Conservation (phyloP, 768 basidiomycete species). For the Chalciporus sphaerocephalus region DNA sequence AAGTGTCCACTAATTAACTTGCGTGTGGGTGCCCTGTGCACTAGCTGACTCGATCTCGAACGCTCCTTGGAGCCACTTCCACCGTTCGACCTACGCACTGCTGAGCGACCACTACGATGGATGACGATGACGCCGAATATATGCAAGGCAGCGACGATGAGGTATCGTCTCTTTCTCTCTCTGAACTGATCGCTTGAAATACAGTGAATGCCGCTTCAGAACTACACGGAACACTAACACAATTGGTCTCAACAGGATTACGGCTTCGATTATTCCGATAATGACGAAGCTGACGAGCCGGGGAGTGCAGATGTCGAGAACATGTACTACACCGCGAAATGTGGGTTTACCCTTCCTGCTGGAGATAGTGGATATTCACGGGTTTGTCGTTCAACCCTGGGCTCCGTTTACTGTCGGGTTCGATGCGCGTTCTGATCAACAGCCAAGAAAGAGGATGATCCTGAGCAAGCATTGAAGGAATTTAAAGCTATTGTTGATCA, state of each 20-base stretch:
- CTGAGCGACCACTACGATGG: slow-evolving; percentile 46
- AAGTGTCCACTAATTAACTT: no score
- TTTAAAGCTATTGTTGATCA: slow-evolving; percentile 85
- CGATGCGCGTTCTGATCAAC: not conserved
- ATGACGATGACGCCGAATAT: slow-evolving; percentile 92
- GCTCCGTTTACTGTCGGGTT: not conserved
- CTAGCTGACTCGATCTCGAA: not conserved
- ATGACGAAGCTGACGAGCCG: slow-evolving; percentile 74
- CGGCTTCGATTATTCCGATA: slow-evolving; percentile 94
- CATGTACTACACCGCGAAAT: slow-evolving; percentile 96
- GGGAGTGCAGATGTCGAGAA: slow-evolving; percentile 92
- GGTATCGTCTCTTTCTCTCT: slow-evolving; percentile 39
- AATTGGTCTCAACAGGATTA: slow-evolving; percentile 59
- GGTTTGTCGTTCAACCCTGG: not conserved
- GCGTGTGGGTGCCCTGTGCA: not conserved
- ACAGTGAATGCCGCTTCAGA: slow-evolving; percentile 2
- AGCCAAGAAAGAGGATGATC: slow-evolving; percentile 94
- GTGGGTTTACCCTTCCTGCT: slow-evolving; percentile 43
- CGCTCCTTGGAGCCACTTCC: slow-evolving; percentile 1
- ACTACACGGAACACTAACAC: slow-evolving; percentile 3
- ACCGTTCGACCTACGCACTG: not conserved
- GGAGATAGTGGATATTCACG: not conserved
- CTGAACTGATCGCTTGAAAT: slow-evolving; percentile 1
- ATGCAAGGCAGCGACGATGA: slow-evolving; percentile 89
- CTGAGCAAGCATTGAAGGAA: slow-evolving; percentile 86